These are phyloP conservation scores for Pestalotiopsis sp. DNA, from an alignment of 2,329 filamentous ascomycete species.

Conservation along the genomic window DNA sequence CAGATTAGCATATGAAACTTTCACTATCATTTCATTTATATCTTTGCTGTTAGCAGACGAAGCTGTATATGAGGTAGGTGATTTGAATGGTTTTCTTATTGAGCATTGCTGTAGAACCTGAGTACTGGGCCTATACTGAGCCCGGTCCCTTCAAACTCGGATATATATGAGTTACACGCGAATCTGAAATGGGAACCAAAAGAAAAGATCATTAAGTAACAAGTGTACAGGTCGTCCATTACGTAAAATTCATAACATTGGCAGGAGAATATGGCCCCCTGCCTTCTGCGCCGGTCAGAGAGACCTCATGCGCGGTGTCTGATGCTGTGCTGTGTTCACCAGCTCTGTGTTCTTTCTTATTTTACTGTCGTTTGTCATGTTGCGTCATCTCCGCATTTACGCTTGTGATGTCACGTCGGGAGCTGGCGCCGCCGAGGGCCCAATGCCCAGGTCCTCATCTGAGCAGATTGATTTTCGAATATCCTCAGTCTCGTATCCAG, in stretches of 20 bases:
- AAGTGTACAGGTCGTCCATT: not conserved
- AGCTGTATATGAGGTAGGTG: too few relatives aligned
- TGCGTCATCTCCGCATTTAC: constrained; percentile 9
- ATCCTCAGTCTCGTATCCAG: constrained; percentile 20
- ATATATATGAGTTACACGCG: not conserved
- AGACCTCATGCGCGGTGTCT: not conserved
- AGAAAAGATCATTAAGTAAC: not conserved
- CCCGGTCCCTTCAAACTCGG: not conserved
- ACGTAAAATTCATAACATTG: not conserved
- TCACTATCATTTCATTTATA: too few relatives aligned
- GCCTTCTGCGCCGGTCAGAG: not conserved
- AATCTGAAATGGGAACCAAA: not conserved
- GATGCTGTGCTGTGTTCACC: constrained; percentile 4
- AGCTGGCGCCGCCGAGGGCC: constrained; percentile 16
- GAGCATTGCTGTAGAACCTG: too few relatives aligned
- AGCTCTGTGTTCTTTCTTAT: constrained; percentile 5
- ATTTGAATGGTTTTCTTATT: too few relatives aligned
- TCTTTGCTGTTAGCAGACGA: too few relatives aligned
- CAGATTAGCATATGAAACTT: too few relatives aligned
- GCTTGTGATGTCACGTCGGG: constrained; percentile 24
- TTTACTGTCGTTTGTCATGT: not conserved
- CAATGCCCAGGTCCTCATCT: constrained; percentile 24
- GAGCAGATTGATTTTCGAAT: constrained; percentile 20
- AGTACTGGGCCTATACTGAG: too few relatives aligned
- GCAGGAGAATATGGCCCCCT: not conserved